These are phyloP conservation scores for Zymoseptoria pseudotritici DNA, from an alignment of 2,329 filamentous ascomycete genomes.

Conservation along the genomic window DNA sequence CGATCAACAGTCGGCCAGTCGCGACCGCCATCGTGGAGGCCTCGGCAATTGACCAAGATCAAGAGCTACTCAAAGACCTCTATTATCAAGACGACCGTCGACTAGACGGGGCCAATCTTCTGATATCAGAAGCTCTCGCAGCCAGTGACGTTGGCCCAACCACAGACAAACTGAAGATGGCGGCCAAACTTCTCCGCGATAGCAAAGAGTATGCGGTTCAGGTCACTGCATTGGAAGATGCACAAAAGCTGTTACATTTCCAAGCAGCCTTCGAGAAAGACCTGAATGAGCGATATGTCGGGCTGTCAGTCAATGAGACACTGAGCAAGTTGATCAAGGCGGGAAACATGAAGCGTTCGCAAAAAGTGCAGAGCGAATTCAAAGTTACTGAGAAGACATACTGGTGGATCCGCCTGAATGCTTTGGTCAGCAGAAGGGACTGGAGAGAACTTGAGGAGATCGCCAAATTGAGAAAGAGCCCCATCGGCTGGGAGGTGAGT, in stretches of 20 bases:
- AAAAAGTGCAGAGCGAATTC: conserved; percentile 85
- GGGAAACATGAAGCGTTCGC: conserved; percentile 75
- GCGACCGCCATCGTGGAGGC: conserved; percentile 87
- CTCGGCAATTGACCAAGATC: conserved; percentile 70
- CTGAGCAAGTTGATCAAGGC: conserved; percentile 78
- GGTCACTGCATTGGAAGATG: conserved; percentile 69
- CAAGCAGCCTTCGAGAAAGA: conserved; percentile 86
- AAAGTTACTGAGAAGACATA: conserved; percentile 84
- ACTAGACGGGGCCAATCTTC: conserved; percentile 78
- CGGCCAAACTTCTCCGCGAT: conserved; percentile 74
- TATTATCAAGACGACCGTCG: conserved; percentile 96
- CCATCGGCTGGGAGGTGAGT: conserved; percentile 91
- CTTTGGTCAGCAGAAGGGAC: conserved; percentile 79
- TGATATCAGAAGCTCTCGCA: conserved; percentile 73
- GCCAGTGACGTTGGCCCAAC: conserved; percentile 63
- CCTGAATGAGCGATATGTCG: conserved; percentile 59
- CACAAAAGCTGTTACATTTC: conserved; percentile 68
- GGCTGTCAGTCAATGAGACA: conserved; percentile 83
- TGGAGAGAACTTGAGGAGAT: conserved; percentile 91
- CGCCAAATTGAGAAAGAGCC: conserved; percentile 68
- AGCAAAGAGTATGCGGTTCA: conserved; percentile 73
- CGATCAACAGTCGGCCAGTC: conserved; percentile 75
- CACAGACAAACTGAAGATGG: conserved; percentile 80
- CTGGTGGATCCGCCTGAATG: conserved; percentile 80
- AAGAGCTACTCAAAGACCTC: conserved; percentile 79